A percentile compares a stretch with the other conserved stretches of the same genome.
phyloP scores from a whole-genome alignment of 2,329 filamentous ascomycete species.

The Cordyceps sp. region DNA sequence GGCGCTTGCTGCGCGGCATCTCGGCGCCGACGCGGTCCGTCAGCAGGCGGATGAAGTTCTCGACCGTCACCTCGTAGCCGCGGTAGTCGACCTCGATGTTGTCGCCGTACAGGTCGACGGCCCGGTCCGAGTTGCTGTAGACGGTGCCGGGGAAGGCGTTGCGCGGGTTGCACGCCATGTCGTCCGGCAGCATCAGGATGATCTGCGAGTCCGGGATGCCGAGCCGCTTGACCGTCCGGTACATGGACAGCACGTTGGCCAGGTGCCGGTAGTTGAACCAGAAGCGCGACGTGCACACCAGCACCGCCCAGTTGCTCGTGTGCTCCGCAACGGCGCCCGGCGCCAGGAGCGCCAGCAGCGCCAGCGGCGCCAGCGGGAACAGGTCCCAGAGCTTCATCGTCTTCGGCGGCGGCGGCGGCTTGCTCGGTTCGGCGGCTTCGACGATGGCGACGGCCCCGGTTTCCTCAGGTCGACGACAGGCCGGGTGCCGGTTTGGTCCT shows the following conservation, averaged over 20 bases:
- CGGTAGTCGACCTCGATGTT: constrained; percentile 98
- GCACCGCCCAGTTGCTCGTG: constrained; percentile 97
- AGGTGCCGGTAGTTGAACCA: constrained; percentile 99
- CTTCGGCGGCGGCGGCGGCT: too few species aligned
- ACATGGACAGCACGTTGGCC: constrained; percentile 91
- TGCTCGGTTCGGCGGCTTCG: too few species aligned
- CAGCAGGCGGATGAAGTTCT: constrained; percentile 92
- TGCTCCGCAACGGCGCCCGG: constrained; percentile 48
- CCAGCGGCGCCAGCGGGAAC: neutral
- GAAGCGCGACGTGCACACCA: constrained; percentile 96
- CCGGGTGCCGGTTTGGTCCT: too few species aligned
- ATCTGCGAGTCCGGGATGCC: constrained; percentile 98
- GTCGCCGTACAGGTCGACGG: constrained; percentile 90
- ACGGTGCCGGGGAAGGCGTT: constrained; percentile 96
- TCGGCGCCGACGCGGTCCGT: constrained; percentile 90
- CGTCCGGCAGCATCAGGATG: constrained; percentile 98
- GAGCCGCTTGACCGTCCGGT: constrained; percentile 92
- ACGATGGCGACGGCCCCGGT: too few species aligned
- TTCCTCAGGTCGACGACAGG: too few species aligned
- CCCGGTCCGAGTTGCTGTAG: constrained; percentile 94
- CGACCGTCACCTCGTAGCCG: constrained; percentile 95
- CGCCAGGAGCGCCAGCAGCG: constrained; percentile 23
- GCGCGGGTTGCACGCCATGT: constrained; percentile 98
- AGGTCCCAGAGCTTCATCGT: too few species aligned
- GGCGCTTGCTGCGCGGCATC: constrained; percentile 83